Evolutionary conservation across 768 basidiomycete genomes (phyloP).

Genomic region (Tephrocybe sp.): DNA sequence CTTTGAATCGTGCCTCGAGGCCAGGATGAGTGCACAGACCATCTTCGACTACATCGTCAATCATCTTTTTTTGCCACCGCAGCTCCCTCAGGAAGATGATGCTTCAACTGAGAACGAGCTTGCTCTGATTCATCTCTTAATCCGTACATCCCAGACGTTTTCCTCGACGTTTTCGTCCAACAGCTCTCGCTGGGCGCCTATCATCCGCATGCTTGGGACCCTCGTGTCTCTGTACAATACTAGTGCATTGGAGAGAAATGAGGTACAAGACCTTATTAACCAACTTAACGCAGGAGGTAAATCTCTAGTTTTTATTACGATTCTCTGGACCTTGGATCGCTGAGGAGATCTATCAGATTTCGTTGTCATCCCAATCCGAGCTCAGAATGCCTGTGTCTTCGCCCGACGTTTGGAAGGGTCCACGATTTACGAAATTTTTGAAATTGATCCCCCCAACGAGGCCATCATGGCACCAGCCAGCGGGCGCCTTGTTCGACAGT

Average conservation of each 20-base stretch:
- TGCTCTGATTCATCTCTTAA: constrained; percentile 21
- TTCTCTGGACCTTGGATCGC: not conserved
- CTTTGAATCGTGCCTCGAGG: too few relatives aligned
- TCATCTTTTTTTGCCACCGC: constrained; percentile 43
- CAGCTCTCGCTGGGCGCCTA: constrained; percentile 25
- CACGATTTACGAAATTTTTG: constrained; percentile 44
- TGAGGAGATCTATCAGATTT: constrained; percentile 26
- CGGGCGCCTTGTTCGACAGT: constrained; percentile 45
- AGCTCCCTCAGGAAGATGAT: constrained; percentile 37
- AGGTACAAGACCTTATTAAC: not conserved
- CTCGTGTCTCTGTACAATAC: constrained; percentile 10
- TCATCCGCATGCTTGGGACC: constrained; percentile 30
- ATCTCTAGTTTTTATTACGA: not conserved
- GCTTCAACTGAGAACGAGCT: constrained; percentile 19
- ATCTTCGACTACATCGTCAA: constrained; percentile 32
- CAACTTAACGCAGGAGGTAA: not conserved
- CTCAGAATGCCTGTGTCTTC: constrained; percentile 49
- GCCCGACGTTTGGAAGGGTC: constrained; percentile 26
- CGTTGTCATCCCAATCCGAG: constrained; percentile 34
- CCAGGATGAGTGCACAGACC: too few relatives aligned
- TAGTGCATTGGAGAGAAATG: not conserved
- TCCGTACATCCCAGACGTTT: constrained; percentile 21
- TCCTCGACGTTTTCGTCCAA: constrained; percentile 5
- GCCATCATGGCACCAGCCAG: constrained; percentile 32
- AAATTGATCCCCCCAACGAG: constrained; percentile 35